A percentile compares a stretch with the other conserved stretches of the same genome.
Conservation (phyloP, 2,329 filamentous ascomycete genomes). For the Raffaelea arxii region DNA sequence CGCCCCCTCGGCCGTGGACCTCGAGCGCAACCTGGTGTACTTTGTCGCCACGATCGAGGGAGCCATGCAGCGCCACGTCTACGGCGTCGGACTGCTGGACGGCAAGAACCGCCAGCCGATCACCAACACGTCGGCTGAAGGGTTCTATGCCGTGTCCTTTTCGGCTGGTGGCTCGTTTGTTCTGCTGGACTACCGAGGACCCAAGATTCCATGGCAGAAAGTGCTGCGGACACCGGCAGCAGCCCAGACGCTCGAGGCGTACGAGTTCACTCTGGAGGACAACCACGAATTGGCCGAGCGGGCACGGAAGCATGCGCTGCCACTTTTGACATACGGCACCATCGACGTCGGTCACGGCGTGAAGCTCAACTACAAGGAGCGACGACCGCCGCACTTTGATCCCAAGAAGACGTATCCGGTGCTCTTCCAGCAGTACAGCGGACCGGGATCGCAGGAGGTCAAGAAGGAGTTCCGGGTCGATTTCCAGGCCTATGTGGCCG, state of each 20-base stretch:
- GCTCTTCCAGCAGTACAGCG: conserved; percentile 89
- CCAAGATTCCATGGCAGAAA: conserved; percentile 81
- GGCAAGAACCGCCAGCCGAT: conserved; percentile 63
- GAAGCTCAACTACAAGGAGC: conserved; percentile 64
- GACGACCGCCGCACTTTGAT: conserved; percentile 82
- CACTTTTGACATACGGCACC: conserved; percentile 71
- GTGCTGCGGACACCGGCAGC: conserved; percentile 64
- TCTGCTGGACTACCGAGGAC: conserved; percentile 75
- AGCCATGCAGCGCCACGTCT: conserved; percentile 83
- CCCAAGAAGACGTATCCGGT: conserved; percentile 81
- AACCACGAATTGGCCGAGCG: conserved; percentile 62
- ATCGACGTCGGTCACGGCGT: conserved; percentile 69
- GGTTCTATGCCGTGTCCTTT: conserved; percentile 76
- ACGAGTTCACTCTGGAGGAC: conserved; percentile 65
- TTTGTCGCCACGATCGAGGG: conserved; percentile 71
- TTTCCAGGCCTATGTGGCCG: conserved; percentile 84
- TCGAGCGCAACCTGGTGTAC: conserved; percentile 81
- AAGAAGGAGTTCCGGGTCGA: conserved; percentile 72
- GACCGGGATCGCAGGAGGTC: conserved; percentile 86
- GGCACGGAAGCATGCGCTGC: conserved; percentile 69
- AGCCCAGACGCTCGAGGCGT: conserved; percentile 24
- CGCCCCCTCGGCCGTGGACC: conserved; percentile 74
- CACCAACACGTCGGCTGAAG: conserved; percentile 63
- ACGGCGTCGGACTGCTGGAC: conserved; percentile 78
- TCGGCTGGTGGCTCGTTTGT: conserved; percentile 74